phyloP scores from a whole-genome alignment of 768 basidiomycete species.

The Cyclocybe aegerita region DNA sequence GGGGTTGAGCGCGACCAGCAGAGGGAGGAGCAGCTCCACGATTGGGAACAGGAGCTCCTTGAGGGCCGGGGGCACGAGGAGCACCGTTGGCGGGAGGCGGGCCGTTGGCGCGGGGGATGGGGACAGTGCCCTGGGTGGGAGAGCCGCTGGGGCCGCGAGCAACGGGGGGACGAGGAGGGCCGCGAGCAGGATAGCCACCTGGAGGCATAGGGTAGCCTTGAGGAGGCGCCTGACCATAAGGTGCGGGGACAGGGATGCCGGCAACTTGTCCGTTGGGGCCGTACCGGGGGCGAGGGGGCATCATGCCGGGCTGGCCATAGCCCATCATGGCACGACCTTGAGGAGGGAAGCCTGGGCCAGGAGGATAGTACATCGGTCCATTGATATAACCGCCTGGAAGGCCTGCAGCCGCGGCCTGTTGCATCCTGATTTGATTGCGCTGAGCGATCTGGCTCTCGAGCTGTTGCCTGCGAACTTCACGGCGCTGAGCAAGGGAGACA shows the following conservation, averaged over 20 bases:
- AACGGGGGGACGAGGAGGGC: slow-evolving; percentile 60
- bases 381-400: slow-evolving; percentile 84
- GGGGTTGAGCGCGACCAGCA: slow-evolving; percentile 27
- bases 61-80: slow-evolving; percentile 50
- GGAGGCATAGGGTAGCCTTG: slow-evolving; percentile 68
- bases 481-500: slow-evolving; percentile 97
- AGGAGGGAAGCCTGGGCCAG: slow-evolving; percentile 80
- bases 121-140: slow-evolving; percentile 61
- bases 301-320: slow-evolving; percentile 82
- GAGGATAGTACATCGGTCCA: slow-evolving; percentile 84
- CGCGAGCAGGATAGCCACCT: slow-evolving; percentile 57
- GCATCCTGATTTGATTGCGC: slow-evolving; percentile 95
- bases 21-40: slow-evolving; percentile 34
- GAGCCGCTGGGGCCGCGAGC: slow-evolving; percentile 71
- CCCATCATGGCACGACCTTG: slow-evolving; percentile 80
- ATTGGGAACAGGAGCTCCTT: slow-evolving; percentile 43
- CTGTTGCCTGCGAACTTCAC: slow-evolving; percentile 97
- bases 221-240: slow-evolving; percentile 73
- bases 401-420: slow-evolving; percentile 88
- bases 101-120: slow-evolving; percentile 65
- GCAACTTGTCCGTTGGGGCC: slow-evolving; percentile 70
- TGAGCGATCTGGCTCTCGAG: slow-evolving; percentile 98
- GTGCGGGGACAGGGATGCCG: slow-evolving; percentile 74
- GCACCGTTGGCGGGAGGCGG: slow-evolving; percentile 57
- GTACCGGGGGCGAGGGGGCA: slow-evolving; percentile 86